A percentile compares a stretch with the other conserved stretches of the same genome.
Evolutionary conservation across 2,329 filamentous ascomycete species (phyloP).

Genomic region (Botrytis byssoidea): DNA sequence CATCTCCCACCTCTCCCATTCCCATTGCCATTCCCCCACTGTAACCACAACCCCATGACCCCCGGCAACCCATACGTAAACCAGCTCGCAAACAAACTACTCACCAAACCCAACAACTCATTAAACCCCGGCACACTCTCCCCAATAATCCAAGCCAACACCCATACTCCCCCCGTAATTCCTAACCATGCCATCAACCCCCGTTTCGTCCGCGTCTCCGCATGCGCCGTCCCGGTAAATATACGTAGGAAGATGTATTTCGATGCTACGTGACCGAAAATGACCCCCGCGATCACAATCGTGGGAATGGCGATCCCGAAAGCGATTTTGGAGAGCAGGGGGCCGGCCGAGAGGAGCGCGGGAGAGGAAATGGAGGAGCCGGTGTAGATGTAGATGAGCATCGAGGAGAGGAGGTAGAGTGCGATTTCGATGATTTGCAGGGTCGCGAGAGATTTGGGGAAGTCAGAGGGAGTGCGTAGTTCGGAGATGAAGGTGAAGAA

Average conservation of each 20-base stretch:
- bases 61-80: slow-evolving; percentile 57
- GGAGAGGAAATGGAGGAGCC: slow-evolving; percentile 61
- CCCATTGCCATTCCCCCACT: slow-evolving; percentile 44
- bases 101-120: slow-evolving; percentile 61
- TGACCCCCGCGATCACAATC: slow-evolving; percentile 69
- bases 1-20: slow-evolving; percentile 23
- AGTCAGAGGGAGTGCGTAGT: slow-evolving; percentile 53
- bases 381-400: slow-evolving; percentile 65
- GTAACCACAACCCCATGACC: slow-evolving; percentile 49
- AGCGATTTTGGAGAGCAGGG: slow-evolving; percentile 58
- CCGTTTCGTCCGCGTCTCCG: slow-evolving; percentile 46
- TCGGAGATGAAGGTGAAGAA: slow-evolving; percentile 62
- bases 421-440: slow-evolving; percentile 58
- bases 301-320: slow-evolving; percentile 68
- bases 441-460: slow-evolving; percentile 55
- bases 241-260: slow-evolving; percentile 66
- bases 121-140: slow-evolving; percentile 68
- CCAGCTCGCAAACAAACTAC: slow-evolving; percentile 51
- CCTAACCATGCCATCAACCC: slow-evolving; percentile 51
- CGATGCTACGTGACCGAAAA: slow-evolving; percentile 63
- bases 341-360: slow-evolving; percentile 58
- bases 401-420: slow-evolving; percentile 52
- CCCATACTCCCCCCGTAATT: slow-evolving; percentile 56
- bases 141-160: slow-evolving; percentile 64
- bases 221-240: slow-evolving; percentile 53